Percentiles rank a stretch among this genome's conserved stretches.
Conservation (phyloP, 768 basidiomycete species). For the Sutorius australiensis region DNA sequence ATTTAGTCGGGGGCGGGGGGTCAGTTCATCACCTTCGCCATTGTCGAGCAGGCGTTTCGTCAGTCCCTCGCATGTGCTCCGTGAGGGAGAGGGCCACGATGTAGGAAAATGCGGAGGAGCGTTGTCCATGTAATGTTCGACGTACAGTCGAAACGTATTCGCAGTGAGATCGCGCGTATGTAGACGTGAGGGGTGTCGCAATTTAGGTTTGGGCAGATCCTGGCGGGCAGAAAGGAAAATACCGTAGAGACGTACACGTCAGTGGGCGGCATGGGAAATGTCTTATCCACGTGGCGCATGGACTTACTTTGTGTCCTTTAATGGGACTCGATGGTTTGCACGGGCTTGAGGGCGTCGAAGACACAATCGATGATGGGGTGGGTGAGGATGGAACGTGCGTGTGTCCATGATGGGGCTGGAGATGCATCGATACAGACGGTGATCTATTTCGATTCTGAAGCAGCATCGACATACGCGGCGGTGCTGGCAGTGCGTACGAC, state of each 20-base stretch:
- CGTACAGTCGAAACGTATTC: slow-evolving; percentile 69
- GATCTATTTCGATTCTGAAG: slow-evolving; percentile 8
- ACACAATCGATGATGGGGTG: slow-evolving; percentile 18
- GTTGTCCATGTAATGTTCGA: slow-evolving; percentile 78
- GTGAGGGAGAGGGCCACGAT: neutral
- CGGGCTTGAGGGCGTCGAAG: slow-evolving; percentile 30
- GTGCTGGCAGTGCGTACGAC: slow-evolving; percentile 10
- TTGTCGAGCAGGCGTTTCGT: slow-evolving; percentile 31
- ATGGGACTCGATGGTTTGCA: slow-evolving; percentile 25
- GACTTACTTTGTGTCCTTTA: slow-evolving; percentile 13
- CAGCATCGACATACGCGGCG: slow-evolving; percentile 12
- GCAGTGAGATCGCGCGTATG: slow-evolving; percentile 63
- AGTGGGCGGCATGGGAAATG: neutral
- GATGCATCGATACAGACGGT: neutral
- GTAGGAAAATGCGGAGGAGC: slow-evolving; percentile 22
- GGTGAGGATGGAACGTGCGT: slow-evolving; percentile 21
- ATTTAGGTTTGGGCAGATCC: slow-evolving; percentile 35
- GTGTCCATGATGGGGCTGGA: neutral
- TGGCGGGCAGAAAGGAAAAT: neutral
- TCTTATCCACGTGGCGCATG: neutral
- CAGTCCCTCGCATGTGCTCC: neutral
- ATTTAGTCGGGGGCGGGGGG: slow-evolving; percentile 3
- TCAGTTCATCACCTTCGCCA: slow-evolving; percentile 7
- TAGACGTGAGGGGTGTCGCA: slow-evolving; percentile 72
- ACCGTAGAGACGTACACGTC: neutral